Base-by-base conservation (phyloP, 148 eudicot species). In the Chenopodium berlandieri region DNA sequence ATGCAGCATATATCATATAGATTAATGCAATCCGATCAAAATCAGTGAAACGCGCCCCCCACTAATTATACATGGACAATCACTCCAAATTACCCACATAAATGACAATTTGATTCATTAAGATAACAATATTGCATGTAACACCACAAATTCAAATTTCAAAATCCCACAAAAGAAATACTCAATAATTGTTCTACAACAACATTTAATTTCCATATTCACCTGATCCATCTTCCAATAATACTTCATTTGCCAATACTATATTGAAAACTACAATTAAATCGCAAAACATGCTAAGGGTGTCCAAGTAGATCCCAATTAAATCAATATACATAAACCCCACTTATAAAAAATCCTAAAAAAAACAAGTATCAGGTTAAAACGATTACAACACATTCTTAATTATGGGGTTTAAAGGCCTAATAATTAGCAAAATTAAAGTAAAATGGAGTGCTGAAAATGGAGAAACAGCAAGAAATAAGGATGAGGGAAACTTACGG, bases 401-500 rank as follows among this genome's bases (percentile, higher is more conserved):
- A 70, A 34, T 13, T 27, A 11, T 16, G n/a, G 75, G 52, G 23
- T 71, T 37, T 19, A 71, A 66, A 19, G 11, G 23, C 2, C 30
- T 44, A 72, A 37, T 19, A 62, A 20, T 72, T 4, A 23, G 4
- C 37, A 20, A 12, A 60, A 76, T 62, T 0, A 37, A 58, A 34
- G 54, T 48, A 7, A 34, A 62, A 3, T 62, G 11, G 65, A 22
- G 65, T 62, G 22, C 10, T 13, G 52, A 60, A 54, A 56, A 54
- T 32, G 4, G 25, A 1, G 7, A 75, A 4, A 58, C 12, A 44
- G 69, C 32, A 19, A 25, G 37, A n/a, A 71, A n/a, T 34, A 25
- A 0, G 2, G 13, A 70, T 20, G 54, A 77, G 32, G 32, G 34
- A 48, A 5, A 78, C 85, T 85, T 62, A 87, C 91, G 78, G 50